Conservation (phyloP, 306 rosid species). For the Senna siamea region DNA sequence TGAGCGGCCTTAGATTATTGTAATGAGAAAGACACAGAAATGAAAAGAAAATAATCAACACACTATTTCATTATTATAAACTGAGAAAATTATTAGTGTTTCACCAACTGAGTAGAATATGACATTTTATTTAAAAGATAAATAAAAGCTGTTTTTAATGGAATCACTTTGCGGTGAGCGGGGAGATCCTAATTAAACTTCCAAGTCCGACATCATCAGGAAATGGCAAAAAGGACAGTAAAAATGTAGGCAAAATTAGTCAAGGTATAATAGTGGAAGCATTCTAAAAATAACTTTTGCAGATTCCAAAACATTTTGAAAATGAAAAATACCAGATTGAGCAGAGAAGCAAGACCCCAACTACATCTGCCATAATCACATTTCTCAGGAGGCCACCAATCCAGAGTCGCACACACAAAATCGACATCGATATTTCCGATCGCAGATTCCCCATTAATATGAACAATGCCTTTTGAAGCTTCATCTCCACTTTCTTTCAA, state of each 20-base stretch:
- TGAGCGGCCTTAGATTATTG: neutral
- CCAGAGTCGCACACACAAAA: conserved; percentile 89
- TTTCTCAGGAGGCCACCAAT: conserved; percentile 99
- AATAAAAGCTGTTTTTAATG: conserved; percentile 19
- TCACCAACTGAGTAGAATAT: conserved; percentile 30
- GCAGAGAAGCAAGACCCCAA: conserved; percentile 87
- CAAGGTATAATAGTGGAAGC: too few species aligned
- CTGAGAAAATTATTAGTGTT: too few species aligned
- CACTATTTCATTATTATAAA: too few species aligned
- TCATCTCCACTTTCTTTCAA: conserved; percentile 34
- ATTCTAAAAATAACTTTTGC: conserved; percentile 1
- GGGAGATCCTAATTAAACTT: conserved; percentile 9
- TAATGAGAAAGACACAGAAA: too few species aligned
- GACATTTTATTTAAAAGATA: neutral
- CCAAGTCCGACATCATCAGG: neutral
- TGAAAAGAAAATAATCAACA: too few species aligned
- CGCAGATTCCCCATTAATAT: conserved; percentile 55
- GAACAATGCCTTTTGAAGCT: conserved; percentile 53
- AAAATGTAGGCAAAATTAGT: too few species aligned
- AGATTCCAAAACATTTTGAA: conserved; percentile 26
- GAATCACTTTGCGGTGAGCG: conserved; percentile 35
- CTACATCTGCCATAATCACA: conserved; percentile 90
- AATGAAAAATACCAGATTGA: conserved; percentile 73
- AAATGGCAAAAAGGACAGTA: neutral
- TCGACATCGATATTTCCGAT: conserved; percentile 78